Percentiles rank a stretch among this genome's conserved stretches.
phyloP scores from a whole-genome alignment of 2,329 filamentous ascomycete genomes.

The Periconia digitata region DNA sequence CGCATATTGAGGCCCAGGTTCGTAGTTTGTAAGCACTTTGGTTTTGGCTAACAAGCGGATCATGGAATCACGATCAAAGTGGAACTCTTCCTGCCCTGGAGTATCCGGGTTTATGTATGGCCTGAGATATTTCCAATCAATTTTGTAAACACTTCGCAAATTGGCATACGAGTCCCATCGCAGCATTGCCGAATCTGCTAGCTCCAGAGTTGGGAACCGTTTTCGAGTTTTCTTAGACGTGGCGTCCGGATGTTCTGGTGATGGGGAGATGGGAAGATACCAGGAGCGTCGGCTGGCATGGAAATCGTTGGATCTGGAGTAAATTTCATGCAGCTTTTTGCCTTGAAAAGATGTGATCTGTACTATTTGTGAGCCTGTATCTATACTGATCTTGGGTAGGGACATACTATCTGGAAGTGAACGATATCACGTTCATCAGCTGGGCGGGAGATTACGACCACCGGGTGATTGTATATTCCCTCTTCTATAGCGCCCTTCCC shows the following conservation, averaged over 20 bases:
- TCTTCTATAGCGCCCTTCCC: conserved; percentile 36
- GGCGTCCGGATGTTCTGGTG: conserved; percentile 34
- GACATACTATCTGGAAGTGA: conserved; percentile 41
- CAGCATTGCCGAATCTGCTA: conserved; percentile 24
- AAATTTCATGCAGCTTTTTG: conserved; percentile 34
- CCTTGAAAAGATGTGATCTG: conserved; percentile 40
- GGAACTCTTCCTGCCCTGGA: conserved; percentile 15
- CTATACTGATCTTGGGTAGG: background rate
- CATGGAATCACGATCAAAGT: conserved; percentile 29
- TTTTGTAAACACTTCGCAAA: conserved; percentile 36
- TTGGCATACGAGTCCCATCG: conserved; percentile 39
- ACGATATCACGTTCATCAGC: conserved; percentile 22
- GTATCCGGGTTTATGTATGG: conserved; percentile 29
- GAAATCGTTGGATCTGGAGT: conserved; percentile 34
- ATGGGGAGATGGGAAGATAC: conserved; percentile 38
- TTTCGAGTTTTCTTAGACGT: conserved; percentile 35
- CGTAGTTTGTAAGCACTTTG: conserved; percentile 30
- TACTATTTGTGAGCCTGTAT: conserved; percentile 11
- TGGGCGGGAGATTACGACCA: conserved; percentile 37
- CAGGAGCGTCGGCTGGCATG: conserved; percentile 33
- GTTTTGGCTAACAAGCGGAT: conserved; percentile 27
- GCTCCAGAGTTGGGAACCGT: conserved; percentile 29
- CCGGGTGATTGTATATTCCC: conserved; percentile 36
- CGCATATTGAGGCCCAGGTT: conserved; percentile 21
- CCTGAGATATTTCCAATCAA: conserved; percentile 30